phyloP scores from a whole-genome alignment of 2,329 filamentous ascomycete genomes.

The Cucurbitaria berberidis region DNA sequence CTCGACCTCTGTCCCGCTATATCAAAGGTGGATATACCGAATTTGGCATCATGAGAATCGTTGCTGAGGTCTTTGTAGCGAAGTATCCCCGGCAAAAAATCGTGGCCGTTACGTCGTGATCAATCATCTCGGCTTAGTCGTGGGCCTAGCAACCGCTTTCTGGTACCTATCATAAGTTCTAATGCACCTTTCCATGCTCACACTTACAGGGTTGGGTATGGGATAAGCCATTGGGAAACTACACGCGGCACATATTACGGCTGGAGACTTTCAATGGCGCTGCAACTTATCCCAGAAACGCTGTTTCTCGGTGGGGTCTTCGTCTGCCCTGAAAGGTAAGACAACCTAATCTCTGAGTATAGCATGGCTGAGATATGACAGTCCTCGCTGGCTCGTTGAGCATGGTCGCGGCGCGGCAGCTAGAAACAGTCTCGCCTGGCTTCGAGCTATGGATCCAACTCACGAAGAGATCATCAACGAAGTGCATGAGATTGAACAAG shows the following conservation, averaged over 20 bases:
- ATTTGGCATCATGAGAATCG: background rate
- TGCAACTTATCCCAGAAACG: constrained; percentile 60
- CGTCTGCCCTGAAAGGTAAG: constrained; percentile 62
- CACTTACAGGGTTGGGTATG: constrained; percentile 60
- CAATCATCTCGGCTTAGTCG: constrained; percentile 65
- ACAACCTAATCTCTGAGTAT: constrained; percentile 7
- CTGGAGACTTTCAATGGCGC: constrained; percentile 61
- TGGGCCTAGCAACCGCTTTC: constrained; percentile 61
- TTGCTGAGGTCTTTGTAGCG: constrained; percentile 46
- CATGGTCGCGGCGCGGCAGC: constrained; percentile 55
- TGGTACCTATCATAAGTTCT: constrained; percentile 51
- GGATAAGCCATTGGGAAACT: constrained; percentile 60
- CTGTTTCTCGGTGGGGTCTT: constrained; percentile 60
- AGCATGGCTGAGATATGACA: constrained; percentile 23
- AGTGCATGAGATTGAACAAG: constrained; percentile 55
- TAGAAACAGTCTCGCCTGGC: constrained; percentile 54
- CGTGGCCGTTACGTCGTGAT: constrained; percentile 64
- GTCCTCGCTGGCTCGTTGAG: constrained; percentile 65
- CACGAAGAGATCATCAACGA: constrained; percentile 47
- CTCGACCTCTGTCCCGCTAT: constrained; percentile 63
- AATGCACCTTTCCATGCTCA: background rate
- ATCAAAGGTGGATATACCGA: constrained; percentile 56
- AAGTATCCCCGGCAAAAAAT: constrained; percentile 61
- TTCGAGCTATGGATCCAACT: constrained; percentile 51
- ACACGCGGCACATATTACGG: constrained; percentile 54